Percentiles rank a stretch among this genome's conserved stretches.
phyloP scores from a whole-genome alignment of 352 stramenopile species.

The Plasmopara viticola region DNA sequence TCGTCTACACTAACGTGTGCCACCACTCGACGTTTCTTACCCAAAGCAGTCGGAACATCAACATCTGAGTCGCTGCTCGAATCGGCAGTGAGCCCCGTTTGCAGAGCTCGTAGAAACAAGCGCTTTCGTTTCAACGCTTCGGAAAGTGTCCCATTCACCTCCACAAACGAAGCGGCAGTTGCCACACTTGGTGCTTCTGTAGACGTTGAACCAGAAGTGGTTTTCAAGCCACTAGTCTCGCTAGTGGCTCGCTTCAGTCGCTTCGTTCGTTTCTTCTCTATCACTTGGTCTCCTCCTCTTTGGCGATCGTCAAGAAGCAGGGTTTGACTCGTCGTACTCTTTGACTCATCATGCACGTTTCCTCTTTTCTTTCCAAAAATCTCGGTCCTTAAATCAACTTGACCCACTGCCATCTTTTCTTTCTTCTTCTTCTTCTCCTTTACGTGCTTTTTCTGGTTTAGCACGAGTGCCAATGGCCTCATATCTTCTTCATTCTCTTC shows the following conservation, averaged over 20 bases:
- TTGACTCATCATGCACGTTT: constrained; percentile 4
- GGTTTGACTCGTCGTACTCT: constrained; percentile 6
- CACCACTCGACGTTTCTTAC: constrained; percentile 22
- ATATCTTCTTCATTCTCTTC: constrained; percentile 17
- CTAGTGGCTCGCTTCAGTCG: constrained; percentile 7
- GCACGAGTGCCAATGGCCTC: constrained; percentile 3
- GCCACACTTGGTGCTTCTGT: constrained; percentile 8
- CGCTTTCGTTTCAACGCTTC: constrained; percentile 5
- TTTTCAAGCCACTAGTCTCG: constrained; percentile 2
- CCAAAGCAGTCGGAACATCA: neutral
- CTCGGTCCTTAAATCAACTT: neutral
- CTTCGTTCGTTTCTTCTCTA: constrained; percentile 10
- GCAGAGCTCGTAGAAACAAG: neutral
- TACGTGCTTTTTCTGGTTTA: constrained; percentile 8
- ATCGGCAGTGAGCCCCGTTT: neutral
- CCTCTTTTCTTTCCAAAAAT: constrained; percentile 1
- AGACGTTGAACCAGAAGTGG: neutral
- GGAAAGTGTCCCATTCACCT: neutral
- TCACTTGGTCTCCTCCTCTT: constrained; percentile 7
- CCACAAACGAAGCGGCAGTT: constrained; percentile 4
- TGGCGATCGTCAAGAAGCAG: constrained; percentile 6
- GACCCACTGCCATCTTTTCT: neutral
- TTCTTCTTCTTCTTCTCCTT: constrained; percentile 8
- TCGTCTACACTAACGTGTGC: constrained; percentile 16
- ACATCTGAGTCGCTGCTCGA: constrained; percentile 10